A percentile compares a stretch with the other conserved stretches of the same genome.
phyloP scores from a whole-genome alignment of 495 filamentous ascomycete species.

The Lentithecium fluviatile region DNA sequence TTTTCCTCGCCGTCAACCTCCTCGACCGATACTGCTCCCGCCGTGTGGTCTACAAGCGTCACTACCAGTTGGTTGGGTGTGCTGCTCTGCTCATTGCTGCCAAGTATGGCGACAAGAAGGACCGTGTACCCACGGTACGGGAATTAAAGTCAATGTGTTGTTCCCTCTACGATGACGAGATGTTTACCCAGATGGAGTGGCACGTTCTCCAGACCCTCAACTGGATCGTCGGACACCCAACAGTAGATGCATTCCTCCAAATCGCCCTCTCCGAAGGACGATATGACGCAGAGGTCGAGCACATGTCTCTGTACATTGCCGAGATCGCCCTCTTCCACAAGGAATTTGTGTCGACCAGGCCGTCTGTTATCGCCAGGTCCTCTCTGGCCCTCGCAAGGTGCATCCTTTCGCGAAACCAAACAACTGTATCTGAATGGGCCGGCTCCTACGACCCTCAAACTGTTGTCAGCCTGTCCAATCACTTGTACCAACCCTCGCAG shows the following conservation, averaged over 20 bases:
- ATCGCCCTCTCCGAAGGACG: conserved; percentile 61
- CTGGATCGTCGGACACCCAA: conserved; percentile 94
- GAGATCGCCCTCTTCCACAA: conserved; percentile 95
- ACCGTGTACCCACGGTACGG: conserved; percentile 89
- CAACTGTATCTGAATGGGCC: conserved; percentile 74
- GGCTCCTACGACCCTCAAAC: conserved; percentile 75
- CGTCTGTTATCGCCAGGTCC: conserved; percentile 85
- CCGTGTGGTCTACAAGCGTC: conserved; percentile 97
- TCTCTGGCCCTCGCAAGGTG: conserved; percentile 82
- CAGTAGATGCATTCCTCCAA: conserved; percentile 88
- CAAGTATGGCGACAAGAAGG: conserved; percentile 98
- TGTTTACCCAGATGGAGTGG: conserved; percentile 99
- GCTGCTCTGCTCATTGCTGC: conserved; percentile 93
- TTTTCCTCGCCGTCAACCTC: conserved; percentile 94
- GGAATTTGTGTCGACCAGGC: conserved; percentile 87
- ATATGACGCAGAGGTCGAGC: conserved; percentile 81
- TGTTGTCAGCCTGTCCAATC: conserved; percentile 77
- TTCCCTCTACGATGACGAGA: conserved; percentile 95
- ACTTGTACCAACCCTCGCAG: conserved; percentile 80
- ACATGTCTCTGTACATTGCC: conserved; percentile 89
- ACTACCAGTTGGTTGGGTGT: conserved; percentile 97
- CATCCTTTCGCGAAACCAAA: conserved; percentile 77
- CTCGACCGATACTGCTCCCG: conserved; percentile 97
- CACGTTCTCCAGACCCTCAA: conserved; percentile 97
- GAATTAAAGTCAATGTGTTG: conserved; percentile 99